Conservation (phyloP, 1,284 basidiomycete genomes). For the Takashimella tepidaria region DNA sequence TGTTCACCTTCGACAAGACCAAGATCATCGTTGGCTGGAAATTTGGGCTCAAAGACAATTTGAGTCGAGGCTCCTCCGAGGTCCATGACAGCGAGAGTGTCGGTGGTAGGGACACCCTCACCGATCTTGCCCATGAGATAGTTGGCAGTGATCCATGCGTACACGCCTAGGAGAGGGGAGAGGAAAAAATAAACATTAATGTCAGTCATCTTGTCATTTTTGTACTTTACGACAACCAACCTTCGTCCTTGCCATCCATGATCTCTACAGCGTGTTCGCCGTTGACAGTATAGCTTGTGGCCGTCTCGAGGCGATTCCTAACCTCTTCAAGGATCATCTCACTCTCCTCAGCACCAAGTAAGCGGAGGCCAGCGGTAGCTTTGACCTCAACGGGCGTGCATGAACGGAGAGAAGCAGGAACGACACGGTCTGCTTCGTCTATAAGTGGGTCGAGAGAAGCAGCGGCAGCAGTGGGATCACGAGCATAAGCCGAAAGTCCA, state of each 20-base stretch:
- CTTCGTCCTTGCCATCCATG: constrained; percentile 97
- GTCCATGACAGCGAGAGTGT: constrained; percentile 88
- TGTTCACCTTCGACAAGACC: constrained; percentile 79
- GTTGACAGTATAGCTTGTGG: constrained; percentile 71
- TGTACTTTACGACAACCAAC: constrained; percentile 36
- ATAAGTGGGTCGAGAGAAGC: constrained; percentile 73
- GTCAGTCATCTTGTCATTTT: background rate
- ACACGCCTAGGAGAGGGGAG: constrained; percentile 58
- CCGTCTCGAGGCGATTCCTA: constrained; percentile 56
- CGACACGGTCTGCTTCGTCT: constrained; percentile 69
- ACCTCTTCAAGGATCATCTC: constrained; percentile 75
- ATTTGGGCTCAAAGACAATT: constrained; percentile 90
- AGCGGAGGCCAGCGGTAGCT: constrained; percentile 86
- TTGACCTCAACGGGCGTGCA: constrained; percentile 92
- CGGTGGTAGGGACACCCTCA: constrained; percentile 51
- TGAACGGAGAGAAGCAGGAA: constrained; percentile 61
- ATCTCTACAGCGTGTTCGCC: constrained; percentile 63
- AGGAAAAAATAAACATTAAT: too few relatives aligned
- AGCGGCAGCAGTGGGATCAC: constrained; percentile 64
- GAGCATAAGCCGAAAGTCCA: constrained; percentile 68
- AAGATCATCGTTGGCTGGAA: constrained; percentile 46
- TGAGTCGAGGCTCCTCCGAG: constrained; percentile 96
- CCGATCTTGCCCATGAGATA: constrained; percentile 76
- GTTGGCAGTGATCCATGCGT: constrained; percentile 97
- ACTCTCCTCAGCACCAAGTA: constrained; percentile 65